Conservation (phyloP, 2,329 filamentous ascomycete species). For the Aspergillus viridinutans region DNA sequence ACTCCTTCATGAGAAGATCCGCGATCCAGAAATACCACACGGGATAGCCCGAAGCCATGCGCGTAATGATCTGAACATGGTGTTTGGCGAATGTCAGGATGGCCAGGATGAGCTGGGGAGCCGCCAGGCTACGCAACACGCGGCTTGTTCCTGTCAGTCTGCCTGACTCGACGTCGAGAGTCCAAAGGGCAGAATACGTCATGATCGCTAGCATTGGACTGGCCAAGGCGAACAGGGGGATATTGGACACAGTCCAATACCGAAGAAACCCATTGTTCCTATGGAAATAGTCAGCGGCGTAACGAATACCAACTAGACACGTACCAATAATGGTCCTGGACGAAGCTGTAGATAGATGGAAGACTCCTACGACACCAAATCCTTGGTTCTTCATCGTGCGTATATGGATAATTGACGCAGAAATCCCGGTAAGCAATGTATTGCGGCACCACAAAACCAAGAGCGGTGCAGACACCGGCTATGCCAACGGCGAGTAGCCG, state of each 20-base stretch:
- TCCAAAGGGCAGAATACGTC: too few species aligned
- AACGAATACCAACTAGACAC: neutral
- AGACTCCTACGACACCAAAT: conserved; percentile 2
- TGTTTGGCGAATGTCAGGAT: conserved; percentile 2
- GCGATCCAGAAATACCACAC: conserved; percentile 9
- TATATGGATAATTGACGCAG: too few species aligned
- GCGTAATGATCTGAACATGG: conserved; percentile 10
- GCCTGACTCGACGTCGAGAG: conserved; percentile 1
- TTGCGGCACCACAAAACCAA: too few species aligned
- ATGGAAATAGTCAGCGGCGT: neutral
- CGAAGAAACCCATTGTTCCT: conserved; percentile 9
- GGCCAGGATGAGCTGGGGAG: conserved; percentile 3
- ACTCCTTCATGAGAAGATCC: too few species aligned
- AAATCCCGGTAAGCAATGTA: too few species aligned
- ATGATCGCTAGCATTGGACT: conserved; percentile 1
- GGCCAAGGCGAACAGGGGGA: conserved; percentile 6
- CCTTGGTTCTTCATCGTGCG: too few species aligned
- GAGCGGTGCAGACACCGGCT: too few species aligned
- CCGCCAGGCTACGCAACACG: conserved; percentile 6
- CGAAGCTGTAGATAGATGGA: conserved; percentile 7
- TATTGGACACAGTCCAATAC: conserved; percentile 7
- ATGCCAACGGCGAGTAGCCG: too few species aligned
- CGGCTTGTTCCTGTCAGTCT: neutral
- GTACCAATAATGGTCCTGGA: conserved; percentile 9
- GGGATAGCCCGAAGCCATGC: conserved; percentile 7